These are phyloP conservation scores for Coelastrella sp. DNA, from an alignment of 139 green algal species.

Conservation along the genomic window DNA sequence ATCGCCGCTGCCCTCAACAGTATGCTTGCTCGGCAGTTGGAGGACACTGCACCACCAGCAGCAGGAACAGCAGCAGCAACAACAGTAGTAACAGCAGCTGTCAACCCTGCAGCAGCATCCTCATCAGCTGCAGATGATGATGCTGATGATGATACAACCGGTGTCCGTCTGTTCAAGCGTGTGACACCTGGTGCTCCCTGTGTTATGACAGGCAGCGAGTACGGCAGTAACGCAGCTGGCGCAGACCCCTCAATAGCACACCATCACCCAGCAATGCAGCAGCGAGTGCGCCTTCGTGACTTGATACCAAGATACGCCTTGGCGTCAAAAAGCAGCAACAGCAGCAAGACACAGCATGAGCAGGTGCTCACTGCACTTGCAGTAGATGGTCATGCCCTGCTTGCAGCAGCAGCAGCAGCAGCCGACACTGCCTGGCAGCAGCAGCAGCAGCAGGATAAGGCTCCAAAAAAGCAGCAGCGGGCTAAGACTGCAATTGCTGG, in stretches of 20 bases:
- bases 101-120: background rate
- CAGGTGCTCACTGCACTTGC: background rate
- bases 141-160: background rate
- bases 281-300: background rate
- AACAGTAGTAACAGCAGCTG: background rate
- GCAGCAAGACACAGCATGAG: background rate
- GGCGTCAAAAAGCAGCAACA: background rate
- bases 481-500: background rate
- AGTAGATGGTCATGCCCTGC: slow-evolving; percentile 7
- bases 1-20: slow-evolving; percentile 4
- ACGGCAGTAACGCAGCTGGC: slow-evolving; percentile 12
- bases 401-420: slow-evolving; percentile 19
- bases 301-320: slow-evolving; percentile 2
- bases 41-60: background rate
- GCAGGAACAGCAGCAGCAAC: background rate
- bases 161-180: slow-evolving; percentile 28
- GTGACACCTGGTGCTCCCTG: slow-evolving; percentile 19
- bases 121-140: background rate
- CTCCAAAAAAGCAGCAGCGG: background rate
- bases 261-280: background rate
- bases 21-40: slow-evolving; percentile 1
- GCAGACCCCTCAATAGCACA: background rate
- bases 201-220: background rate
- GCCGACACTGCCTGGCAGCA: background rate
- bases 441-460: background rate